Percentiles rank a stretch among this genome's conserved stretches.
Evolutionary conservation across 1,139 yeast genomes (phyloP).

Genomic region (Torulaspora pretoriensis): DNA sequence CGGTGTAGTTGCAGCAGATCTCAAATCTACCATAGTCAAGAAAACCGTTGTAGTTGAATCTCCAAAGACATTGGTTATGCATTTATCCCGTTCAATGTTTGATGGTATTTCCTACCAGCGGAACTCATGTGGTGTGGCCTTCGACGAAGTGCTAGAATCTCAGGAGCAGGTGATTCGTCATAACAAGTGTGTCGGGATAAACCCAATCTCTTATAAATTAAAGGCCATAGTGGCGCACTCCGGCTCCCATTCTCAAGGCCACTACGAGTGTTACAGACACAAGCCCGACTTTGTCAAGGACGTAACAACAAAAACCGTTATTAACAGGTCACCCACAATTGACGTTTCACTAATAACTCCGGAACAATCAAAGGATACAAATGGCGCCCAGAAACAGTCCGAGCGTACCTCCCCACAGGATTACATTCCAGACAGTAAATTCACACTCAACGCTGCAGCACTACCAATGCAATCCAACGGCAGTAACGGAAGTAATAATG

Average conservation of each 20-base stretch:
- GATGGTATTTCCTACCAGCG: slow-evolving; percentile 67
- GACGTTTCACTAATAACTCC: slow-evolving; percentile 9
- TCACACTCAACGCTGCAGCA: slow-evolving; percentile 9
- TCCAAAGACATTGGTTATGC: slow-evolving; percentile 70
- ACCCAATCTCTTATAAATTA: slow-evolving; percentile 48
- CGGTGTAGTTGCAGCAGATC: slow-evolving; percentile 44
- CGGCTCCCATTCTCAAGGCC: slow-evolving; percentile 89
- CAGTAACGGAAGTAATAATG: slow-evolving; percentile 10
- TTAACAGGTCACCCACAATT: slow-evolving; percentile 40
- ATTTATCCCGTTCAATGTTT: slow-evolving; percentile 76
- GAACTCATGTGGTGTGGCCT: slow-evolving; percentile 69
- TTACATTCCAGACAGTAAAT: slow-evolving; percentile 2
- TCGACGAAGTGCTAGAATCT: slow-evolving; percentile 55
- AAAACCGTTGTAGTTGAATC: slow-evolving; percentile 57
- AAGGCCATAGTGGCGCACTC: slow-evolving; percentile 76
- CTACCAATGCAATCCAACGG: slow-evolving; percentile 2
- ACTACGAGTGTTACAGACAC: slow-evolving; percentile 73
- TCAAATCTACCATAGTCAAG: slow-evolving; percentile 64
- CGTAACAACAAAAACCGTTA: slow-evolving; percentile 41
- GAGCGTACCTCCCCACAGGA: slow-evolving; percentile 6
- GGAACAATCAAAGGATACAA: background rate
- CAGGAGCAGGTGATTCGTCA: slow-evolving; percentile 37
- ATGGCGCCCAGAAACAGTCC: slow-evolving; percentile 2
- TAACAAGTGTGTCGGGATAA: slow-evolving; percentile 22
- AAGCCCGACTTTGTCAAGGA: slow-evolving; percentile 62